Percentiles rank a stretch among this genome's conserved stretches.
These are phyloP conservation scores for Crithidia brevicula DNA, from an alignment of 208 protist genomes.

Conservation along the genomic window DNA sequence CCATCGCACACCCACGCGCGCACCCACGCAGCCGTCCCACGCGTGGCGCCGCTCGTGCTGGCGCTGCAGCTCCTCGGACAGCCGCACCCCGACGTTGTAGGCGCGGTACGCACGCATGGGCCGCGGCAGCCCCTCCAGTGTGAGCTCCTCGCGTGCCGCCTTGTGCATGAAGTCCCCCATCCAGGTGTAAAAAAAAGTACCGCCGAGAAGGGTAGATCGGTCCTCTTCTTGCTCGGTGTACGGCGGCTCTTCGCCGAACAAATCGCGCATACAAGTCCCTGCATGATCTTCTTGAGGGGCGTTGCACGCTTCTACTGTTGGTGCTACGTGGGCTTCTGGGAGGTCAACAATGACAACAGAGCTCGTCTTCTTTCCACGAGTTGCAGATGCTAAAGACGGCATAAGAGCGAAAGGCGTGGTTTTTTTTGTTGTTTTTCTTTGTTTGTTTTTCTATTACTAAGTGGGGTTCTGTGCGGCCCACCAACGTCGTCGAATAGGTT, in stretches of 20 bases:
- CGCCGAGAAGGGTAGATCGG: slow-evolving; percentile 19
- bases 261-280: neutral
- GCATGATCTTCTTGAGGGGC: neutral
- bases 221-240: slow-evolving; percentile 34
- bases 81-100: slow-evolving; percentile 11
- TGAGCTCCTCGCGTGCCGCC: slow-evolving; percentile 4
- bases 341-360: neutral
- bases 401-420: no score
- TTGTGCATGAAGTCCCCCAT: slow-evolving; percentile 37
- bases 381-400: no score
- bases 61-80: slow-evolving; percentile 24
- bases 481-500: no score
- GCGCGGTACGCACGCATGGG: slow-evolving; percentile 10
- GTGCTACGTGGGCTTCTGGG: neutral
- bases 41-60: slow-evolving; percentile 36
- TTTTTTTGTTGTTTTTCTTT: no score
- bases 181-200: slow-evolving; percentile 41
- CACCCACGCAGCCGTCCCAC: slow-evolving; percentile 46
- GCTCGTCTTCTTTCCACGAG: neutral
- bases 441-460: no score
- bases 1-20: slow-evolving; percentile 21
- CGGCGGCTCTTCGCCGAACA: slow-evolving; percentile 35
- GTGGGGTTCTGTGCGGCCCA: no score
- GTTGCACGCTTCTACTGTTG: neutral
- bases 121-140: slow-evolving; percentile 7